A percentile compares a stretch with the other conserved stretches of the same genome.
These are phyloP conservation scores for Ganoderma meredithae DNA, from an alignment of 1,284 basidiomycete genomes.

Conservation along the genomic window DNA sequence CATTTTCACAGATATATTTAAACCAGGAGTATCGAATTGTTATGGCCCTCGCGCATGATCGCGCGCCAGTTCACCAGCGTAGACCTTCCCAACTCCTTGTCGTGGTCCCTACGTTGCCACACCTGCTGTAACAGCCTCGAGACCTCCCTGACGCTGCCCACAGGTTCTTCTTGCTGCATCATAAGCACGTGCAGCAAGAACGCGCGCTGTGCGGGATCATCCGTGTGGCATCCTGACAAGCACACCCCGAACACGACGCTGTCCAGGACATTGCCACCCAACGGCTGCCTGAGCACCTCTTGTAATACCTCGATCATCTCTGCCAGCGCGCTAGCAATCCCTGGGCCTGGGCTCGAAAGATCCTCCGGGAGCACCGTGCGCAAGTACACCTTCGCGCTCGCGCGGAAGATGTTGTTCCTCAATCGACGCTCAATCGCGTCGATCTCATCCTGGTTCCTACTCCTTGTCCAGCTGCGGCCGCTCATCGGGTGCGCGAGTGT, in stretches of 20 bases:
- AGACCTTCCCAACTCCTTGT: constrained; percentile 35
- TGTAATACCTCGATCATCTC: constrained; percentile 62
- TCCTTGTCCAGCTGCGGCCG: neutral
- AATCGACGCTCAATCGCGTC: constrained; percentile 33
- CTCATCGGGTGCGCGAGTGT: constrained; percentile 21
- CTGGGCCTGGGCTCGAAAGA: constrained; percentile 55
- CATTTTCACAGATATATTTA: constrained; percentile 34
- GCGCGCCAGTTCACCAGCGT: constrained; percentile 67
- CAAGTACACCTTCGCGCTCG: constrained; percentile 75
- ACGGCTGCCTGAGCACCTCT: constrained; percentile 49
- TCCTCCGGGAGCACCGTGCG: constrained; percentile 76
- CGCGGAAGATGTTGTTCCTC: constrained; percentile 76
- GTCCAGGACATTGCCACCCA: constrained; percentile 66
- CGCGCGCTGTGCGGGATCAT: constrained; percentile 51
- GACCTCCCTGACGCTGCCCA: constrained; percentile 71
- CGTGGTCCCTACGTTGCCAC: constrained; percentile 53
- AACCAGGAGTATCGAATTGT: constrained; percentile 65
- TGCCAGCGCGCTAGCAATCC: constrained; percentile 62
- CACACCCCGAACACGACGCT: constrained; percentile 82
- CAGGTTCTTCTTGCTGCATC: constrained; percentile 56
- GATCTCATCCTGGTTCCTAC: constrained; percentile 5
- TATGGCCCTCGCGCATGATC: constrained; percentile 53
- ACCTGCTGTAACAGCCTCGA: constrained; percentile 62
- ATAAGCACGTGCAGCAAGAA: constrained; percentile 57
- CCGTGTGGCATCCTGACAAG: constrained; percentile 73